phyloP scores from a whole-genome alignment of 2,329 filamentous ascomycete genomes.

The Delphinella strobiligena region DNA sequence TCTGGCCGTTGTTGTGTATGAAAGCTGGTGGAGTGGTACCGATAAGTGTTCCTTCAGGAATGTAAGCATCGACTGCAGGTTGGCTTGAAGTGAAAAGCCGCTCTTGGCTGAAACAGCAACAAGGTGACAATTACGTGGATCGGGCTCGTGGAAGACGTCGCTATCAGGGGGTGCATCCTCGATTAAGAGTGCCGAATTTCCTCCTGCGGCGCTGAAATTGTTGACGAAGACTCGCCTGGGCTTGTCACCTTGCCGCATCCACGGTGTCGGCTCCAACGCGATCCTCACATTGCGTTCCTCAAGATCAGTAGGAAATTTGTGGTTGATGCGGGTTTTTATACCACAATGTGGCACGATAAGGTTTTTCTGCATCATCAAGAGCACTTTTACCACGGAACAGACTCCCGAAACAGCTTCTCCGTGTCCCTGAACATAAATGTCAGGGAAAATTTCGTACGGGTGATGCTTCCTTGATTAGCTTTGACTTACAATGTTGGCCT shows the following conservation, averaged over 20 bases:
- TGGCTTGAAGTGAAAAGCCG: conserved; percentile 34
- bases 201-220: conserved; percentile 60
- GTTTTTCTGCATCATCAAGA: conserved; percentile 53
- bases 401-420: conserved; percentile 21
- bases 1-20: conserved; percentile 56
- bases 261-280: conserved; percentile 37
- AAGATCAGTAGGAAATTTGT: conserved; percentile 46
- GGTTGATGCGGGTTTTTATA: conserved; percentile 54
- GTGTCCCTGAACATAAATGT: conserved; percentile 20
- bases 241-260: conserved; percentile 19
- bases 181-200: too few species aligned
- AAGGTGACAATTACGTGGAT: conserved; percentile 46
- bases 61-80: conserved; percentile 42
- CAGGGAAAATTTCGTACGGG: conserved; percentile 14
- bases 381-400: conserved; percentile 51
- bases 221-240: conserved; percentile 41
- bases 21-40: conserved; percentile 41
- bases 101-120: conserved; percentile 49
- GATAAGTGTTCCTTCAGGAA: conserved; percentile 45
- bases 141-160: conserved; percentile 21
- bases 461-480: conserved; percentile 6
- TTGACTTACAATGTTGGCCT: too few species aligned
- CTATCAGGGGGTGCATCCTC: too few species aligned
- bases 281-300: conserved; percentile 47
- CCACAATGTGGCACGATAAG: conserved; percentile 54